phyloP scores from a whole-genome alignment of 805 yeast genomes.

The Kodamaea laetipori region DNA sequence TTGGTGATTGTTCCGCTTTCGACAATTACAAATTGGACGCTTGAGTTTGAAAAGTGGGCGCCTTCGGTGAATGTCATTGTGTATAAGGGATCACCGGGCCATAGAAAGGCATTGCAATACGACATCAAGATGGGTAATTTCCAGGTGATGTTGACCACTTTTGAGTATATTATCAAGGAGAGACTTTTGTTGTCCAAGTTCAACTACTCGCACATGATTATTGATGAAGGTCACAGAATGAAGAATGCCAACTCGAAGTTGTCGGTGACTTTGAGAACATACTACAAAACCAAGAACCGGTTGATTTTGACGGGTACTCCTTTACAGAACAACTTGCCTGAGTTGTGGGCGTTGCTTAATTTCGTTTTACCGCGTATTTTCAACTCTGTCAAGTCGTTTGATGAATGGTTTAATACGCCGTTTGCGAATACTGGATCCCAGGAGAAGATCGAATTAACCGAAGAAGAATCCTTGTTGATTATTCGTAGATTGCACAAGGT shows the following conservation, averaged over 20 bases:
- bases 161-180: conserved; percentile 79
- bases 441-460: conserved; percentile 77
- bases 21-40: conserved; percentile 81
- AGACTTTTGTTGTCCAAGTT: conserved; percentile 68
- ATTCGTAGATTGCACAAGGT: conserved; percentile 86
- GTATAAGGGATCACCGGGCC: conserved; percentile 76
- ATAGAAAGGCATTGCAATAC: conserved; percentile 64
- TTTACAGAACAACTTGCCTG: conserved; percentile 80
- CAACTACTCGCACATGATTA: conserved; percentile 83
- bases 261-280: conserved; percentile 68
- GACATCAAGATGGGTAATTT: conserved; percentile 70
- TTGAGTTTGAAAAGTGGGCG: conserved; percentile 88
- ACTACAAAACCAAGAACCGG: conserved; percentile 74
- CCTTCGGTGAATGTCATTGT: conserved; percentile 71
- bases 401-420: conserved; percentile 89
- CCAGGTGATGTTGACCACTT: conserved; percentile 77
- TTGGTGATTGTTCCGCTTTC: conserved; percentile 82
- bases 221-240: conserved; percentile 91
- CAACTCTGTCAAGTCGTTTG: conserved; percentile 82
- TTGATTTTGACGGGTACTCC: conserved; percentile 88
- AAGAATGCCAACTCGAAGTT: conserved; percentile 76
- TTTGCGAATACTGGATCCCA: conserved; percentile 83
- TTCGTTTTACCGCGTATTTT: conserved; percentile 82
- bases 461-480: conserved; percentile 81
- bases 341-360: conserved; percentile 80